Conservation (phyloP, 2,329 filamentous ascomycete genomes). For the Aurifilum marmelostoma region DNA sequence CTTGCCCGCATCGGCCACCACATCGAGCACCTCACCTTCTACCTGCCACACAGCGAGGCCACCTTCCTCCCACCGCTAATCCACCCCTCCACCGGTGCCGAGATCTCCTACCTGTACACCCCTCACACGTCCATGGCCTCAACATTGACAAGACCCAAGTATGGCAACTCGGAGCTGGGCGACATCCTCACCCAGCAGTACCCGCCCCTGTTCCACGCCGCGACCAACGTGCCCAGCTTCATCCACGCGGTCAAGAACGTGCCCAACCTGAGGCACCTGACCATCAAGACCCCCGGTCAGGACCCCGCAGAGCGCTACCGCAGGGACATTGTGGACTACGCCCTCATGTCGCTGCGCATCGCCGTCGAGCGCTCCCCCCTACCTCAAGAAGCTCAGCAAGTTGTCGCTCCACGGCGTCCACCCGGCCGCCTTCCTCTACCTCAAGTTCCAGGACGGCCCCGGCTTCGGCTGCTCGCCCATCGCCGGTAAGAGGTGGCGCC, state of each 20-base stretch:
- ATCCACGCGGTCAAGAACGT: constrained; percentile 72
- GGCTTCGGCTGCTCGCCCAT: constrained; percentile 77
- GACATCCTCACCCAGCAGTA: constrained; percentile 86
- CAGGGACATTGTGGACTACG: constrained; percentile 81
- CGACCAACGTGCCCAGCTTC: constrained; percentile 85
- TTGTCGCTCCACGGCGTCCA: constrained; percentile 77
- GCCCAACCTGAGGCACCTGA: constrained; percentile 72
- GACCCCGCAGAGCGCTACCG: constrained; percentile 70
- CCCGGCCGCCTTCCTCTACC: constrained; percentile 73
- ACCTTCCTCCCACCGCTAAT: constrained; percentile 86
- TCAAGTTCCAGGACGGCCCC: constrained; percentile 64
- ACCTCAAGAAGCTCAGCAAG: constrained; percentile 64
- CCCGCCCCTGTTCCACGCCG: constrained; percentile 84
- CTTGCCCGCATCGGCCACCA: constrained; percentile 78
- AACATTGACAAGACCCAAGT: constrained; percentile 70
- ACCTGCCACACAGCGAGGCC: constrained; percentile 73
- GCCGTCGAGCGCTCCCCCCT: constrained; percentile 73
- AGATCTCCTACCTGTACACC: constrained; percentile 80
- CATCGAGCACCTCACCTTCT: constrained; percentile 77
- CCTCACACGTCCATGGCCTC: constrained; percentile 71
- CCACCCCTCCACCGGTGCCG: constrained; percentile 74
- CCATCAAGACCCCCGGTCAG: constrained; percentile 76
- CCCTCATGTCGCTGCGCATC: constrained; percentile 83
- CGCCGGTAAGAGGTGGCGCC: constrained; percentile 73
- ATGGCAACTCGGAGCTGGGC: constrained; percentile 77